Percentiles rank a stretch among this genome's conserved stretches.
Evolutionary conservation across 371 early-diverging fungal species (phyloP).

Genomic region (Rhizopus delemar): DNA sequence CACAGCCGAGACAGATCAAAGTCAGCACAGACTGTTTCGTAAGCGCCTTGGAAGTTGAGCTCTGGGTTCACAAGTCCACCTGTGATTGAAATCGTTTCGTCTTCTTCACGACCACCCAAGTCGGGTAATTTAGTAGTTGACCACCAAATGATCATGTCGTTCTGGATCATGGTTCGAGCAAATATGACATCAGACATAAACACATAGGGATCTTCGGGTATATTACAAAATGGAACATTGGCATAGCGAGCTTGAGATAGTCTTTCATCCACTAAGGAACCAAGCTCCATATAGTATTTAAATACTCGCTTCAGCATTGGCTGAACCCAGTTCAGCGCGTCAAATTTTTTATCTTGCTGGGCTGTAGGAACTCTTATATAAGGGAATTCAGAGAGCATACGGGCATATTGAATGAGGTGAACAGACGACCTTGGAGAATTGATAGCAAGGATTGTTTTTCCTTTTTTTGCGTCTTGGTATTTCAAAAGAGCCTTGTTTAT

Average conservation of each 20-base stretch:
- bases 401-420: conserved; percentile 54
- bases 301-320: conserved; percentile 70
- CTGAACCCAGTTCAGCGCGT: conserved; percentile 87
- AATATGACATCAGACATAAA: conserved; percentile 84
- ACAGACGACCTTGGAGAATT: conserved; percentile 56
- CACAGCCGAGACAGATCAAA: conserved; percentile 81
- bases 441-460: conserved; percentile 72
- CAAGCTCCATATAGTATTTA: conserved; percentile 68
- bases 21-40: conserved; percentile 81
- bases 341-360: conserved; percentile 60
- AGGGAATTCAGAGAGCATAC: conserved; percentile 68
- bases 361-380: conserved; percentile 65
- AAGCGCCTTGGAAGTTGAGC: conserved; percentile 74
- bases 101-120: conserved; percentile 87
- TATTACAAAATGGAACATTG: conserved; percentile 89
- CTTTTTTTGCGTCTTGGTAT: conserved; percentile 64
- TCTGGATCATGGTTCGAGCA: conserved; percentile 72
- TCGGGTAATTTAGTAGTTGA: conserved; percentile 80
- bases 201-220: conserved; percentile 76
- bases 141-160: conserved; percentile 91
- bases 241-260: conserved; percentile 80
- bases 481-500: conserved; percentile 53
- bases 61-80: conserved; percentile 66
- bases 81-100: conserved; percentile 64
- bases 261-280: conserved; percentile 74